Percentiles rank a stretch among this genome's conserved stretches.
Evolutionary conservation across 306 rosid genomes (phyloP).

Genomic region (Casuarina cunninghamiana): DNA sequence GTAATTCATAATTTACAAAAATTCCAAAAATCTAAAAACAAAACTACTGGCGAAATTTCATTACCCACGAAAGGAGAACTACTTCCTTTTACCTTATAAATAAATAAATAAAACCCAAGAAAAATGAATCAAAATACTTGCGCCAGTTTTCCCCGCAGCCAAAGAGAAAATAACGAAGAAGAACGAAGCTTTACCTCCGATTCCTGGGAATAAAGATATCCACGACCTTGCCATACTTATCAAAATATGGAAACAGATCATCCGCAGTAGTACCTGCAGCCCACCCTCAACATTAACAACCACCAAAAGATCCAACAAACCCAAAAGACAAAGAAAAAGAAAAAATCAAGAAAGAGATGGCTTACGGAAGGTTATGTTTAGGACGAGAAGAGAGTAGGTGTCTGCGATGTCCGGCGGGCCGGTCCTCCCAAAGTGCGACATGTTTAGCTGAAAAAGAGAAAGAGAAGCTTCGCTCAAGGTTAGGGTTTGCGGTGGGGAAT

Average conservation of each 20-base stretch:
- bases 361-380: slow-evolving; percentile 85
- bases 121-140: no score
- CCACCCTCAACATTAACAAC: not conserved
- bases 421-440: slow-evolving; percentile 90
- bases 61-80: no score
- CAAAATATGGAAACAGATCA: slow-evolving; percentile 82
- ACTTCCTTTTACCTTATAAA: no score
- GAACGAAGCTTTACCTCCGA: slow-evolving; percentile 51
- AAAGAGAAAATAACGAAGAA: not conserved
- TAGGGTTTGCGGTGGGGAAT: slow-evolving; percentile 25
- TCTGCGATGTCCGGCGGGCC: slow-evolving; percentile 92
- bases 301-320: not conserved
- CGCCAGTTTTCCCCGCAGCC: not conserved
- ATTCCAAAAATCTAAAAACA: no score
- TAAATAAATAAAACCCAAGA: not conserved
- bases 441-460: slow-evolving; percentile 14
- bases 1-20: no score
- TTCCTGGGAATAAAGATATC: slow-evolving; percentile 93
- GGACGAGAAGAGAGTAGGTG: slow-evolving; percentile 92
- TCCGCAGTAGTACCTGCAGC: slow-evolving; percentile 75
- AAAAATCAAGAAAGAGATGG: not conserved
- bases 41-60: no score
- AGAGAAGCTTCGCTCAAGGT: slow-evolving; percentile 5
- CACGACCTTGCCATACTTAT: slow-evolving; percentile 86
- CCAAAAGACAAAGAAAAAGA: not conserved